phyloP scores from a whole-genome alignment of 2,329 filamentous ascomycete species.

The Aspergillus pseudonomiae region DNA sequence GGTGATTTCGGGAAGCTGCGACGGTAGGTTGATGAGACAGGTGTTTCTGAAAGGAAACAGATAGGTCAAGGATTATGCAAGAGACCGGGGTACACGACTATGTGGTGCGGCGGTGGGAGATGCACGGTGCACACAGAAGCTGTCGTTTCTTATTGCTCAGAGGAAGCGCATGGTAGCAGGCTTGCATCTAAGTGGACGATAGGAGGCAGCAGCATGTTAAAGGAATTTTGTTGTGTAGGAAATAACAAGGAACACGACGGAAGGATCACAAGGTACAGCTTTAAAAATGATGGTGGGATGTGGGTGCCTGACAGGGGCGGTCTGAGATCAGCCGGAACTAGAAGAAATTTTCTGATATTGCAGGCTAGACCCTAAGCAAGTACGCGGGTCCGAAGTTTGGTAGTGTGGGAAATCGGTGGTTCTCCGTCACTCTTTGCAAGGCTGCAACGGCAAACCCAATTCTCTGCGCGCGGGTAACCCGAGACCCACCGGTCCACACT shows the following conservation, averaged over 20 bases:
- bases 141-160: slow-evolving; percentile 19
- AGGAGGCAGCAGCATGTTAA: slow-evolving; percentile 12
- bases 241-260: slow-evolving; percentile 1
- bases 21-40: slow-evolving; percentile 13
- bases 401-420: slow-evolving; percentile 6
- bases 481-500: slow-evolving; percentile 19
- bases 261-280: background rate
- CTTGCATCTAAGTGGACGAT: slow-evolving; percentile 25
- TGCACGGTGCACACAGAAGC: slow-evolving; percentile 17
- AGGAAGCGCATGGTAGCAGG: slow-evolving; percentile 25
- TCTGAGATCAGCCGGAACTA: slow-evolving; percentile 21
- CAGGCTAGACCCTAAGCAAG: slow-evolving; percentile 11
- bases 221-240: slow-evolving; percentile 12
- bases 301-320: slow-evolving; percentile 15
- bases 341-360: slow-evolving; percentile 19
- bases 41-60: slow-evolving; percentile 6
- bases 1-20: slow-evolving; percentile 7
- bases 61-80: slow-evolving; percentile 1
- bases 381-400: slow-evolving; percentile 3
- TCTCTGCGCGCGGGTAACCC: slow-evolving; percentile 10
- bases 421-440: background rate
- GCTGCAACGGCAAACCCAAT: slow-evolving; percentile 14
- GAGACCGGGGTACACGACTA: background rate
- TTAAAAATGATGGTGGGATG: slow-evolving; percentile 12
- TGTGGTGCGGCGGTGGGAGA: slow-evolving; percentile 16